These are phyloP conservation scores for Penicillium sp. DNA, from an alignment of 2,329 filamentous ascomycete genomes.

Conservation along the genomic window DNA sequence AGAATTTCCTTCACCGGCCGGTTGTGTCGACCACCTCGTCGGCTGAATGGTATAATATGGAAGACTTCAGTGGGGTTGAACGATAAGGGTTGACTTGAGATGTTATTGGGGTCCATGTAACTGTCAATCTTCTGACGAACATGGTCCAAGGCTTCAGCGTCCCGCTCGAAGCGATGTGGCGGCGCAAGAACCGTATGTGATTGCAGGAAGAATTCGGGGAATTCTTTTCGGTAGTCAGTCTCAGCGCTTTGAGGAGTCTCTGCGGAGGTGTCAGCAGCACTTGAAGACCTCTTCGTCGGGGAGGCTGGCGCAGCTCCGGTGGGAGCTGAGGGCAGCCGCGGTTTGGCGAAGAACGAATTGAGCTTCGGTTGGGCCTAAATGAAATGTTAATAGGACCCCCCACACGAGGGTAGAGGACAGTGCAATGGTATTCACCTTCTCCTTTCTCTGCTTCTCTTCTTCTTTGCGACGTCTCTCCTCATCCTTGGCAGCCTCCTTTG, in stretches of 20 bases:
- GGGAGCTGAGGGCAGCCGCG: constrained; percentile 27
- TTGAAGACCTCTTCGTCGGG: constrained; percentile 18
- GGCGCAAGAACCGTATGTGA: constrained; percentile 66
- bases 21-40: constrained; percentile 29
- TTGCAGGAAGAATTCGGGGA: constrained; percentile 76
- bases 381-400: constrained; percentile 13
- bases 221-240: constrained; percentile 62
- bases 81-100: constrained; percentile 7
- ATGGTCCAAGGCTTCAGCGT: constrained; percentile 54
- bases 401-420: background rate
- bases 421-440: constrained; percentile 34
- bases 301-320: constrained; percentile 26
- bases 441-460: constrained; percentile 47
- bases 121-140: constrained; percentile 48
- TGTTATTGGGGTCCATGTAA: constrained; percentile 22
- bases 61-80: constrained; percentile 37
- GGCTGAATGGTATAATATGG: constrained; percentile 36
- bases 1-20: constrained; percentile 57
- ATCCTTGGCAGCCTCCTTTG: constrained; percentile 38
- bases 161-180: constrained; percentile 50
- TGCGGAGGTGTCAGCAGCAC: constrained; percentile 10
- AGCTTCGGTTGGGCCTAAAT: constrained; percentile 47
- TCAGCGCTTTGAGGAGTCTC: constrained; percentile 19
- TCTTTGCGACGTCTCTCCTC: constrained; percentile 46
- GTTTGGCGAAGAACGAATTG: constrained; percentile 49